Evolutionary conservation across 257 asterid species (phyloP), one percentile per base, ranked within the genome.

Genomic region (Rhazya stricta): DNA sequence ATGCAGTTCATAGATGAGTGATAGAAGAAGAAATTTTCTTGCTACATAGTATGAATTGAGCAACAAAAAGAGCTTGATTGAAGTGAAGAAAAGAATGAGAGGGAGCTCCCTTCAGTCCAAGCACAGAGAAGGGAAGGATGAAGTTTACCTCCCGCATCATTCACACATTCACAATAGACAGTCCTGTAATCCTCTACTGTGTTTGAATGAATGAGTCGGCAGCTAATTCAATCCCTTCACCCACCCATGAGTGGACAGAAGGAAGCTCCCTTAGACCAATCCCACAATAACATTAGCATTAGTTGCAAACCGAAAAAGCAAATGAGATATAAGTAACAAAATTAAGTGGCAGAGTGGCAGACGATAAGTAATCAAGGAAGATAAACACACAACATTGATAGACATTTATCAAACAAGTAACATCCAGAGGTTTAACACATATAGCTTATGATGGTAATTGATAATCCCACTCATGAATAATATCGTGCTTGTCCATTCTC

Each of bases 81-180:
- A 73, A 36, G 4, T n/a, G 68, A 75, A 62, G 39, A 36, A 66
- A 69, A 15, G 30, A 71, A 65, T 36, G 75, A 74, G 70, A 85
- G 92, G 95, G 96, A 90, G 96, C 96, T 90, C 96, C 96, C 96
- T 90, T 90, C 96, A 90, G 96, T 90, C 96, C 96, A 88, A 71
- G 75, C 75, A 71, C 27, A 51, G 75, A 82, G 61, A 87, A 81
- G 85, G 80, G 79, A 74, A 81, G 84, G 87, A 34, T 73, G 91
- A 86, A 86, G 88, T 86, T 87, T 72, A 84, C 72, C 94, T 89
- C 91, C 94, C 87, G 91, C 86, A 69, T 89, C 96, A 90, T 90
- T 87, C 90, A 84, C 88, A 25, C 96, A 86, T 82, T 85, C 89
- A 69, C 83, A 77, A 57, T 86, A 87, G 90, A 71, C 1, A 15